Percentiles rank a stretch among this genome's conserved stretches.
phyloP scores from a whole-genome alignment of 257 asterid species.

The Thymus mandschuricus region DNA sequence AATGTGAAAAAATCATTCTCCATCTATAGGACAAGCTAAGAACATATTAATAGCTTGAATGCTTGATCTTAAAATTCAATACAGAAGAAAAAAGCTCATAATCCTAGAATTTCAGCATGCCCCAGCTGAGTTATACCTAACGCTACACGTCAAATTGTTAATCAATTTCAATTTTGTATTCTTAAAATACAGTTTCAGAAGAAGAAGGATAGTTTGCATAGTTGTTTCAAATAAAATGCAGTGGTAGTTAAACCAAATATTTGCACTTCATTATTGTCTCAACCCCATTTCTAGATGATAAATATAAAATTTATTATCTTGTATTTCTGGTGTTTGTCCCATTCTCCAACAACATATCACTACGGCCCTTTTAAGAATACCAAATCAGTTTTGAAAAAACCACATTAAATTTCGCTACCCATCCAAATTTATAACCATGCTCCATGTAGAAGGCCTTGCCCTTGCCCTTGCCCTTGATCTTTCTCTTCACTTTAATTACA shows the following conservation, averaged over 20 bases:
- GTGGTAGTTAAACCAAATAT: background rate
- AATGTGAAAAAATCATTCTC: no score
- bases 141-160: background rate
- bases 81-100: background rate
- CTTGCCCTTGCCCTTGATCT: background rate
- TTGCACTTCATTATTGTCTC: background rate
- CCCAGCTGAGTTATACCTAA: background rate
- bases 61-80: slow-evolving; percentile 1
- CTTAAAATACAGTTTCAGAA: background rate
- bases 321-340: background rate
- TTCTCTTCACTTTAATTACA: background rate
- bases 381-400: background rate
- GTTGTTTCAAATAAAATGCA: background rate
- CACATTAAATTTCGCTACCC: background rate
- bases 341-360: background rate
- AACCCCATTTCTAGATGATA: background rate
- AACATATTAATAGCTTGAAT: background rate
- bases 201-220: background rate
- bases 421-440: background rate
- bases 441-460: background rate
- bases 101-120: background rate
- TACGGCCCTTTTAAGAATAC: background rate
- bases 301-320: background rate
- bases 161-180: background rate
- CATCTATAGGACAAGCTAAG: background rate